Percentiles rank a stretch among this genome's conserved stretches.
Conservation (phyloP, 768 basidiomycete species). For the Agaricus subrufescens region DNA sequence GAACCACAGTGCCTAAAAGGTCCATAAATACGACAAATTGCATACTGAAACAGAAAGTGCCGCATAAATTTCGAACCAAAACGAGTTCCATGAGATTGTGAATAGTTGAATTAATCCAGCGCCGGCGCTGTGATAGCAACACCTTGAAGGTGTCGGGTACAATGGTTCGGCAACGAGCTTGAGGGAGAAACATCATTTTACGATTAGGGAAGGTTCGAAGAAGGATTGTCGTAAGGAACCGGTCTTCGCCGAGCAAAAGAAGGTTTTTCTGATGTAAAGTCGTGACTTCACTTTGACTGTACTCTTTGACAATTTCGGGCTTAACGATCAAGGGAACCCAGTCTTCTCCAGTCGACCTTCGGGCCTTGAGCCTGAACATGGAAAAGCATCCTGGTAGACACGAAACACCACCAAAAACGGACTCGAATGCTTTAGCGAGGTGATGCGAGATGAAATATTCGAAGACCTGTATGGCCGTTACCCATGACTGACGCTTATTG, state of each 20-base stretch:
- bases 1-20: conserved; percentile 83
- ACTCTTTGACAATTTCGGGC: conserved; percentile 95
- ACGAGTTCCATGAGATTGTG: conserved; percentile 99
- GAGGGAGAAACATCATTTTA: conserved; percentile 99
- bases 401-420: conserved; percentile 98
- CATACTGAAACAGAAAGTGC: conserved; percentile 99
- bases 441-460: conserved; percentile 99
- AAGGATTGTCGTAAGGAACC: conserved; percentile 95
- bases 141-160: conserved; percentile 94
- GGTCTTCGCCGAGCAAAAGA: conserved; percentile 94
- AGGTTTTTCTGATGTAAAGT: conserved; percentile 98
- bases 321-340: conserved; percentile 98
- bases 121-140: conserved; percentile 91
- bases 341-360: conserved; percentile 83
- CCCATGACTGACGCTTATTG: conserved; percentile 98
- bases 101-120: conserved; percentile 99
- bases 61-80: conserved; percentile 93
- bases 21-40: conserved; percentile 99
- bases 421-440: conserved; percentile 96
- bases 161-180: conserved; percentile 91
- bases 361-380: conserved; percentile 97
- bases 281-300: conserved; percentile 89
- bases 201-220: conserved; percentile 96
- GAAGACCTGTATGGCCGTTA: conserved; percentile 96
- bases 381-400: conserved; percentile 99